phyloP scores from a whole-genome alignment of 2,329 filamentous ascomycete genomes.

The Penicillium sp. region DNA sequence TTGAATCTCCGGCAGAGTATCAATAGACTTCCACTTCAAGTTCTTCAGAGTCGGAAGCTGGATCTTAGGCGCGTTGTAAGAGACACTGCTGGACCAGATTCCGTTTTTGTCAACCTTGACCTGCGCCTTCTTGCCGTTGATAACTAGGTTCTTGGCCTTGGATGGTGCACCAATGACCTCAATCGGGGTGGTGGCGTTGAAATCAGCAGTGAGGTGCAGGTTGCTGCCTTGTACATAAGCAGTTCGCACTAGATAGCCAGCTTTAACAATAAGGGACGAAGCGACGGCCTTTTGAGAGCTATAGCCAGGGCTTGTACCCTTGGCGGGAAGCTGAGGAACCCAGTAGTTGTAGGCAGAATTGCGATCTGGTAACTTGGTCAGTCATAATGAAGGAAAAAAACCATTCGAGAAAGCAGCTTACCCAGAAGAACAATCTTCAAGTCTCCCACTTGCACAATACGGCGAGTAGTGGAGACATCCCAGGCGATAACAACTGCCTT shows the following conservation, averaged over 20 bases:
- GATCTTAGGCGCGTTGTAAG: slow-evolving; percentile 53
- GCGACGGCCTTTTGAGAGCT: slow-evolving; percentile 30
- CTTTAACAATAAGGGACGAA: slow-evolving; percentile 43
- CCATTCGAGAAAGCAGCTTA: slow-evolving; percentile 28
- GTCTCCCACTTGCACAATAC: slow-evolving; percentile 40
- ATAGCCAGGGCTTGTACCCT: slow-evolving; percentile 31
- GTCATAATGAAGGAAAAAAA: neutral
- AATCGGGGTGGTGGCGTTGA: slow-evolving; percentile 66
- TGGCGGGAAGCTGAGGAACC: slow-evolving; percentile 39
- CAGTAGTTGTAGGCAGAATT: slow-evolving; percentile 49
- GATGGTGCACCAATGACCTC: slow-evolving; percentile 67
- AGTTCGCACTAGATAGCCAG: slow-evolving; percentile 44
- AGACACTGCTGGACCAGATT: slow-evolving; percentile 53
- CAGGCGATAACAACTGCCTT: slow-evolving; percentile 48
- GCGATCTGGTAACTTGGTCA: slow-evolving; percentile 47
- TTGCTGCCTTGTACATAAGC: slow-evolving; percentile 56
- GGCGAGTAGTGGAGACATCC: slow-evolving; percentile 52
- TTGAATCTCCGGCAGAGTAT: slow-evolving; percentile 69
- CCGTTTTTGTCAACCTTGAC: slow-evolving; percentile 46
- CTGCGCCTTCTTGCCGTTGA: slow-evolving; percentile 55
- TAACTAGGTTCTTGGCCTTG: slow-evolving; percentile 55
- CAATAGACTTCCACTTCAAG: slow-evolving; percentile 66
- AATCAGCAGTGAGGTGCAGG: slow-evolving; percentile 66
- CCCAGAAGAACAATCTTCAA: slow-evolving; percentile 57
- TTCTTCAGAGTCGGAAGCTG: slow-evolving; percentile 57